Evolutionary conservation across 2,329 filamentous ascomycete genomes (phyloP).

Genomic region (Huntiella savannae): DNA sequence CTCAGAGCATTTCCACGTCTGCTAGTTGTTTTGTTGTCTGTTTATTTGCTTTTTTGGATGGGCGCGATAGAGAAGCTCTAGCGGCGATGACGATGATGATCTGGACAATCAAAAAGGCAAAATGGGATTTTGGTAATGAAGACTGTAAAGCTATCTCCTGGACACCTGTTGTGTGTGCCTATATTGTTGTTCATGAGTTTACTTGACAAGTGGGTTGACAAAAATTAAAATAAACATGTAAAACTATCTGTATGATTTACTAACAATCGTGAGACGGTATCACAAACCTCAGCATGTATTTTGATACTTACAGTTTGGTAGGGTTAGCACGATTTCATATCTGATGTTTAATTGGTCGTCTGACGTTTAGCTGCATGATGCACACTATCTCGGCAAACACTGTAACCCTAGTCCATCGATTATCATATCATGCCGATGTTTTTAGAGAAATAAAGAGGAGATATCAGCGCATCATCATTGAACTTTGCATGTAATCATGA

Average conservation of each 20-base stretch:
- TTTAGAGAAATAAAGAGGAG: too few relatives aligned
- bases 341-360: too few relatives aligned
- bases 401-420: background rate
- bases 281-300: background rate
- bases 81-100: conserved; percentile 11
- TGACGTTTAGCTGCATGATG: too few relatives aligned
- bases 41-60: conserved; percentile 8
- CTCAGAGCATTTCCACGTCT: conserved; percentile 9
- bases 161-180: conserved; percentile 5
- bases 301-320: background rate
- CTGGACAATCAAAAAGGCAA: conserved; percentile 12
- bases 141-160: conserved; percentile 4
- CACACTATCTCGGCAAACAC: too few relatives aligned
- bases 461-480: too few relatives aligned
- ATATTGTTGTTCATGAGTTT: conserved; percentile 6
- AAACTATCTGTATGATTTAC: background rate
- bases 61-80: conserved; percentile 9
- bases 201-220: conserved; percentile 7
- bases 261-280: background rate
- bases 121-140: conserved; percentile 11
- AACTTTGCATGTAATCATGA: too few relatives aligned
- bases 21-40: conserved; percentile 7
- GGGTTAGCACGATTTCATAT: too few relatives aligned
- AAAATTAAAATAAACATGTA: conserved; percentile 11
- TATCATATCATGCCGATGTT: too few relatives aligned